Conservation (phyloP, 2,329 filamentous ascomycete species). For the Trichoderma sp. region DNA sequence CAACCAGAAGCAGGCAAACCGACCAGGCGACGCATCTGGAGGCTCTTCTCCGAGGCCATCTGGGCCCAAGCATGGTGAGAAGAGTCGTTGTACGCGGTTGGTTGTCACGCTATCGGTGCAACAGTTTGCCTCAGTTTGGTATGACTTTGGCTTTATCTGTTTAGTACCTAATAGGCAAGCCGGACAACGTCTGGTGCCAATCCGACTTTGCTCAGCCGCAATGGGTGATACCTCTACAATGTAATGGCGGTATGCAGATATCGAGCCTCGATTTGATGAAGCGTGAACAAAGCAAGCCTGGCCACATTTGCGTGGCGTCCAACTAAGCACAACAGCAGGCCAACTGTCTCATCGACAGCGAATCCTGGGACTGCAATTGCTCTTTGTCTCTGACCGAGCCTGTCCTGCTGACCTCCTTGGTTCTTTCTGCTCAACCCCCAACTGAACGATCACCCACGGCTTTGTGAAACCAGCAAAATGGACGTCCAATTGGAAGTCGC, state of each 20-base stretch:
- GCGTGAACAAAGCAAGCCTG: neutral
- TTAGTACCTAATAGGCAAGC: neutral
- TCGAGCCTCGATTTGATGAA: neutral
- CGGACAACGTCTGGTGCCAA: neutral
- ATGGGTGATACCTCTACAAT: neutral
- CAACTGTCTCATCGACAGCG: neutral
- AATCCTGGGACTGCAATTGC: neutral
- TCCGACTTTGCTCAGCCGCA: neutral
- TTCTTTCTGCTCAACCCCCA: too few relatives aligned
- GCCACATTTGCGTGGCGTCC: neutral
- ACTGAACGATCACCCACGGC: neutral
- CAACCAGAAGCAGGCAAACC: neutral
- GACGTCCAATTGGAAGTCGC: neutral
- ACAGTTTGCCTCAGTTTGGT: neutral
- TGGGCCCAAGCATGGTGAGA: neutral
- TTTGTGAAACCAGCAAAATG: conserved; percentile 2
- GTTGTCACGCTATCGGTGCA: neutral
- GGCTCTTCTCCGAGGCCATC: neutral
- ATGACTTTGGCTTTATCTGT: neutral
- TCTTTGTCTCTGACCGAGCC: neutral
- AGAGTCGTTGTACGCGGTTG: neutral
- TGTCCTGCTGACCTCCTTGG: conserved; percentile 22
- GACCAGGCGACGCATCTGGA: conserved; percentile 8
- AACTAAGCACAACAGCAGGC: neutral
- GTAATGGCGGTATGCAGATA: conserved; percentile 12